Evolutionary conservation across 164 flowering plant genomes (phyloP), one percentile per base, ranked within the genome.

Genomic region (Aristolochia contorta): DNA sequence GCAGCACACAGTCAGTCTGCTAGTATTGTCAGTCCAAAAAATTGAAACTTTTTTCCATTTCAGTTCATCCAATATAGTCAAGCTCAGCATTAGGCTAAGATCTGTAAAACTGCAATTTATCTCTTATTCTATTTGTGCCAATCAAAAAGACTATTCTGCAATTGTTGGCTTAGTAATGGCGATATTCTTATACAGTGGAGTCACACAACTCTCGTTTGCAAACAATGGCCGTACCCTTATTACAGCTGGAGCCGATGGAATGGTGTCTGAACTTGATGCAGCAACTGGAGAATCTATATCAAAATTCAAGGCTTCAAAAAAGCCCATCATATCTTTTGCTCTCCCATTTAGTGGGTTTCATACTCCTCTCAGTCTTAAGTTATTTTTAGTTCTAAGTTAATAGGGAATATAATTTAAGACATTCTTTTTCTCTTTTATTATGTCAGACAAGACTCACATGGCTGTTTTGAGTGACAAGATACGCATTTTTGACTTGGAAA

Each of bases 231-330:
- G 49, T 33, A 56, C 37, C 33, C 68, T 78, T 18, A 27, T 50
- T 56, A 53, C 51, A 4, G 66, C 77, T 65, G 76, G 76, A 54
- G 32, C 54, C 32, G 65, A 74, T 61, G 76, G 82, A 62, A 69
- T 66, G 66, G 76, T 66, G 47, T 67, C 58, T 49, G 78, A 64
- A 63, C 63, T 74, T 60, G 68, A 78, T 50, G 61, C 76, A 12
- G 64, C 67, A 63, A 76, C 69, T 60, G 82, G 82, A 63, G 78
- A 71, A 49, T 14, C 65, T 43, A 3, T 65, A 27, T 55, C 54
- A 32, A 69, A 71, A 56, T 67, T 76, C 54, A 69, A 67, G 72
- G 67, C 70, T 57, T 74, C 79, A 59, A 71, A 71, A 61, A 72
- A 47, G 61, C 37, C 69, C 32, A 63, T 76, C 30, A 56, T 71